Evolutionary conservation across 2,329 filamentous ascomycete species (phyloP), one percentile per base, ranked within the genome.

Genomic region (Diaporthe destruens): DNA sequence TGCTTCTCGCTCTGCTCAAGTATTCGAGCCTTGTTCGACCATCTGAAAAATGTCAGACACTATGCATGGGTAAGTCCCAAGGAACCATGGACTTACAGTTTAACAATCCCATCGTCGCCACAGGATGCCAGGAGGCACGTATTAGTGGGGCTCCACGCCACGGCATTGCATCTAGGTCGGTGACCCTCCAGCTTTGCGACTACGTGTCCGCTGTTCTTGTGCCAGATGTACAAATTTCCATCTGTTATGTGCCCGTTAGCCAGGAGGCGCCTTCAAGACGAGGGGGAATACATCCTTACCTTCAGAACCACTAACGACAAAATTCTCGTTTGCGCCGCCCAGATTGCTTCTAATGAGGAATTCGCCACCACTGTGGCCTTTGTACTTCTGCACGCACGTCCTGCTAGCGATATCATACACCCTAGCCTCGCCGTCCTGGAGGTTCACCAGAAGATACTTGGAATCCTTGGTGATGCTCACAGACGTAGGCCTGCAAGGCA

Each of bases 241-340:
- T 91, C 89, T 88, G 61, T 29, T 49, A 34, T 47, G 29, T 16
- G 5, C 23, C 3, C 18, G 56, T 74, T 54, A 65, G 63, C 29
- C 12, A 6, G 12, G 20, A 56, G 12, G 42, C 20, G n/a, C n/a
- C 42, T n/a, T 36, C 36, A 29, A 12, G 44, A 44, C 1, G 29
- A 20, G 25, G 18, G 18, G 16, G 9, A 5, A 5, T 0, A 8
- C 2, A 7, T 44, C 77, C 85, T 78, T 84, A 95, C 94, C 93
- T 88, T 98, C 95, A 78, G 95, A 98, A 14, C 96, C 96, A 78
- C 94, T 96, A 36, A 97, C 87, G 12, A 98, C 92, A 81, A 98
- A 98, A 80, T 92, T 95, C 83, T 98, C 95, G 72, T 94, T 92
- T 1, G 96, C 95, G 42, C 96, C 96, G 23, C 96, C 96, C 82